Percentiles rank a stretch among this genome's conserved stretches.
Evolutionary conservation across 306 rosid species (phyloP).

Genomic region (Begonia loranthoides): DNA sequence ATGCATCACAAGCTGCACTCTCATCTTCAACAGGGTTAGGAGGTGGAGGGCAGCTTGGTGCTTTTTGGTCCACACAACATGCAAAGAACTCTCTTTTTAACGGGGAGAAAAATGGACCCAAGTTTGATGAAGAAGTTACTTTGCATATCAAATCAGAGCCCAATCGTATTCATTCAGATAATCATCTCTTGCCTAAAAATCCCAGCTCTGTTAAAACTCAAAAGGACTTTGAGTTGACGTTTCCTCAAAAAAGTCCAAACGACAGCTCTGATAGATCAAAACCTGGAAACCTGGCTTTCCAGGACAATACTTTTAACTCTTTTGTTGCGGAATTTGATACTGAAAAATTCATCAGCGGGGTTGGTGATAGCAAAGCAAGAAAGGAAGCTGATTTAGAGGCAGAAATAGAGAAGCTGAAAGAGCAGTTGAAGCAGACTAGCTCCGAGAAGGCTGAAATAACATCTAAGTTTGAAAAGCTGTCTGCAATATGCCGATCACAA

Average conservation of each 20-base stretch:
- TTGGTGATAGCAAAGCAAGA: slow-evolving; percentile 28
- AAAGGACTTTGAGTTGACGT: slow-evolving; percentile 52
- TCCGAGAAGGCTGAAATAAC: slow-evolving; percentile 74
- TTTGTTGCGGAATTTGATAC: slow-evolving; percentile 82
- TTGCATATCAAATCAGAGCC: slow-evolving; percentile 28
- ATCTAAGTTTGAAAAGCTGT: slow-evolving; percentile 79
- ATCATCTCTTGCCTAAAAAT: slow-evolving; percentile 35
- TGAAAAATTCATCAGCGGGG: slow-evolving; percentile 31
- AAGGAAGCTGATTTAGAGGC: slow-evolving; percentile 65
- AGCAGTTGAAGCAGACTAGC: slow-evolving; percentile 61
- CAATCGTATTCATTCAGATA: slow-evolving; percentile 28
- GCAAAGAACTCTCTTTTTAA: slow-evolving; percentile 32
- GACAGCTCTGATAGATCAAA: slow-evolving; percentile 18
- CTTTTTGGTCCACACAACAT: slow-evolving; percentile 85
- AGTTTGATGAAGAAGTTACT: slow-evolving; percentile 61
- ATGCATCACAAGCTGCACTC: slow-evolving; percentile 37
- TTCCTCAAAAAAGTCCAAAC: slow-evolving; percentile 33
- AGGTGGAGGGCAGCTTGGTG: slow-evolving; percentile 62
- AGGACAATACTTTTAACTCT: slow-evolving; percentile 52
- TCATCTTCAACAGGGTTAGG: slow-evolving; percentile 36
- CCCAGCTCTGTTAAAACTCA: slow-evolving; percentile 24
- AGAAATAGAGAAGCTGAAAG: slow-evolving; percentile 65
- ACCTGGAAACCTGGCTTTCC: slow-evolving; percentile 36
- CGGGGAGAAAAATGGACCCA: slow-evolving; percentile 34
- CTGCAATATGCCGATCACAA: slow-evolving; percentile 90